phyloP scores from a whole-genome alignment of 177 flowering plant species.

The Vitis hybrid region DNA sequence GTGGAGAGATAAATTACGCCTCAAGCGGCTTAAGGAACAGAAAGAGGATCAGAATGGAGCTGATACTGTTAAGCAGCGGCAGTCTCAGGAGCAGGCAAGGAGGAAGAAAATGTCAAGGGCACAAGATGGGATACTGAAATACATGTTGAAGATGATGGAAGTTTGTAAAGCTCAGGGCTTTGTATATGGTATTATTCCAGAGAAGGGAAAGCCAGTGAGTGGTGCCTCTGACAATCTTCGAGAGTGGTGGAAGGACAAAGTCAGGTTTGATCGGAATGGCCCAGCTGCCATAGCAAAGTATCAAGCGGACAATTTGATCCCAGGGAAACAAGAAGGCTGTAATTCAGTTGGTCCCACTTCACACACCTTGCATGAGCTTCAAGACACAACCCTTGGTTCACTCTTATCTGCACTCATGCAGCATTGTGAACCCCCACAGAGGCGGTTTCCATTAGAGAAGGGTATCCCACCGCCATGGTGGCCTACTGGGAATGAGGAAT shows the following conservation, averaged over 20 bases:
- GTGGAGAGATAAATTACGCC: constrained; percentile 53
- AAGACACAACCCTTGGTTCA: constrained; percentile 57
- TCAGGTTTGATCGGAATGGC: constrained; percentile 59
- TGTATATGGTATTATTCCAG: constrained; percentile 73
- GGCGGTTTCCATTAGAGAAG: constrained; percentile 48
- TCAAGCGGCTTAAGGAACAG: constrained; percentile 48
- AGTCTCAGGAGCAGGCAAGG: constrained; percentile 60
- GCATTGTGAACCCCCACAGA: constrained; percentile 59
- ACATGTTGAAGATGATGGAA: constrained; percentile 70
- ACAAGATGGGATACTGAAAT: constrained; percentile 58
- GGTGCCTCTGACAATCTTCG: constrained; percentile 66
- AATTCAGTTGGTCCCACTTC: constrained; percentile 44
- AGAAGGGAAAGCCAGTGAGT: constrained; percentile 66
- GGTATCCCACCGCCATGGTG: constrained; percentile 63
- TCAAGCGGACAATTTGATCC: constrained; percentile 35
- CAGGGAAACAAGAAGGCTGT: constrained; percentile 38
- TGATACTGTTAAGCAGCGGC: constrained; percentile 42
- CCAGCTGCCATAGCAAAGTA: constrained; percentile 67
- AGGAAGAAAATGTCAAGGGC: constrained; percentile 71
- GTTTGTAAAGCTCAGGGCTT: constrained; percentile 68
- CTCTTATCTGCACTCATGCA: constrained; percentile 54
- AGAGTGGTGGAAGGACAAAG: constrained; percentile 70
- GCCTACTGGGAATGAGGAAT: constrained; percentile 57
- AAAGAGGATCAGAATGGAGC: constrained; percentile 33
- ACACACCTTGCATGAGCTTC: constrained; percentile 51